These are phyloP conservation scores for Cryoendolithus antarcticus DNA, from an alignment of 2,329 filamentous ascomycete genomes.

Conservation along the genomic window DNA sequence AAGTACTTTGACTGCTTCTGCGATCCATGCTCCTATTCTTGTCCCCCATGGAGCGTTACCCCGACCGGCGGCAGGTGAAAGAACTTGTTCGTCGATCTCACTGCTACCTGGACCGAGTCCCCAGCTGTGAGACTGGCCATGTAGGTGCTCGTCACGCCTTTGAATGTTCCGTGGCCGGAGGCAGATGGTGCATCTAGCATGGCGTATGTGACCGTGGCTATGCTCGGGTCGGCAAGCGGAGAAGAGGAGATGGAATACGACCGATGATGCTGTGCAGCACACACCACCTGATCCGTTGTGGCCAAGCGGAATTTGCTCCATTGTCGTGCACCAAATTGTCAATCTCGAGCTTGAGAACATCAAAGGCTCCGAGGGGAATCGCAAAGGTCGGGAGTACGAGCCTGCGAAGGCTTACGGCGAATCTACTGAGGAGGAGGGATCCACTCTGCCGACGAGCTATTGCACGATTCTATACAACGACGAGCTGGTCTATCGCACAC, in stretches of 20 bases:
- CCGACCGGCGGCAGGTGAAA: slow-evolving; percentile 28
- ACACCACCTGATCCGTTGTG: slow-evolving; percentile 93
- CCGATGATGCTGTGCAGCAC: slow-evolving; percentile 77
- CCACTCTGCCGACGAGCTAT: slow-evolving; percentile 75
- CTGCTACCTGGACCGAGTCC: slow-evolving; percentile 34
- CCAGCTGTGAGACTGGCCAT: slow-evolving; percentile 35
- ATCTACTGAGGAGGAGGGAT: slow-evolving; percentile 70
- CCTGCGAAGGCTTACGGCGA: slow-evolving; percentile 78
- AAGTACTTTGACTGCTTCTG: no score
- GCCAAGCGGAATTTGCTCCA: slow-evolving; percentile 77
- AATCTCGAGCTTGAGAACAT: slow-evolving; percentile 86
- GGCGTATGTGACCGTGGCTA: slow-evolving; percentile 27
- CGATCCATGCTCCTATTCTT: no score
- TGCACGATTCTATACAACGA: slow-evolving; percentile 89
- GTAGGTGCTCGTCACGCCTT: slow-evolving; percentile 29
- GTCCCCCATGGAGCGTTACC: no score
- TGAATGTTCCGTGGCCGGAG: slow-evolving; percentile 22
- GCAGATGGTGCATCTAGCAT: slow-evolving; percentile 42
- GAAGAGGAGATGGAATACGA: slow-evolving; percentile 15
- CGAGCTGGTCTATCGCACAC: slow-evolving; percentile 82
- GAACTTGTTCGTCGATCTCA: slow-evolving; percentile 29
- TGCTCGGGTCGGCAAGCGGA: slow-evolving; percentile 25
- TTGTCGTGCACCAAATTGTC: slow-evolving; percentile 89
- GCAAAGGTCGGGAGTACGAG: slow-evolving; percentile 77
- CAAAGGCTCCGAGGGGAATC: slow-evolving; percentile 69